Evolutionary conservation across 495 filamentous ascomycete species (phyloP).

Genomic region (Penicillium subrubescens): DNA sequence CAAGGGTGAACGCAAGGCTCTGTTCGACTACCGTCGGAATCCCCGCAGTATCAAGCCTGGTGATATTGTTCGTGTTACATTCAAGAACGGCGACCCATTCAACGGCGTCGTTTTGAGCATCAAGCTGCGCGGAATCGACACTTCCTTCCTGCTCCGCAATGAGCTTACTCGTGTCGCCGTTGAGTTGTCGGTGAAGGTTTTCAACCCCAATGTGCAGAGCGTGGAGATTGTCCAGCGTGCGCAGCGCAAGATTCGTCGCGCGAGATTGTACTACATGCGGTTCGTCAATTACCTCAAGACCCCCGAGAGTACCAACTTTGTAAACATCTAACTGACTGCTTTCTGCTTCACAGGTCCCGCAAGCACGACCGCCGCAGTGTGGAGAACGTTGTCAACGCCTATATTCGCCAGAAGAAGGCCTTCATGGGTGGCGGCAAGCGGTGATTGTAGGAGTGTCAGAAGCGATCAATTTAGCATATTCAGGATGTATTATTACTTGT

Average conservation of each 20-base stretch:
- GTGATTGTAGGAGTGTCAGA: constrained; percentile 19
- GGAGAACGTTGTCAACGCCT: constrained; percentile 70
- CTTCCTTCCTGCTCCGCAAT: constrained; percentile 79
- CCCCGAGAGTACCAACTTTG: constrained; percentile 17
- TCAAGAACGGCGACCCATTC: constrained; percentile 85
- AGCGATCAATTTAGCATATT: constrained; percentile 29
- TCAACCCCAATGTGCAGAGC: constrained; percentile 80
- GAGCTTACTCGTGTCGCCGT: constrained; percentile 80
- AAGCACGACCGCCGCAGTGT: constrained; percentile 71
- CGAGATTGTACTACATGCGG: constrained; percentile 89
- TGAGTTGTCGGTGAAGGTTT: constrained; percentile 98
- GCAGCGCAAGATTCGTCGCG: constrained; percentile 82
- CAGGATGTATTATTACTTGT: constrained; percentile 43
- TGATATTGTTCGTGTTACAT: constrained; percentile 87
- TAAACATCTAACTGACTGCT: constrained; percentile 2
- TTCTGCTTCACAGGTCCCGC: constrained; percentile 46
- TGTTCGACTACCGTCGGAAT: constrained; percentile 75
- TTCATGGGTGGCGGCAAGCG: constrained; percentile 41
- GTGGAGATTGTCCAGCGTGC: constrained; percentile 92
- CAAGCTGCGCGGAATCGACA: constrained; percentile 81
- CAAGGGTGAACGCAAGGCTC: constrained; percentile 72
- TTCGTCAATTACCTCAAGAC: constrained; percentile 43
- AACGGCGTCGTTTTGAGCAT: constrained; percentile 85
- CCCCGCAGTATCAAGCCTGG: constrained; percentile 74
- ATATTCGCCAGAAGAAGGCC: constrained; percentile 61